These are phyloP conservation scores for Suillus sp. DNA, from an alignment of 768 basidiomycete species.

Conservation along the genomic window DNA sequence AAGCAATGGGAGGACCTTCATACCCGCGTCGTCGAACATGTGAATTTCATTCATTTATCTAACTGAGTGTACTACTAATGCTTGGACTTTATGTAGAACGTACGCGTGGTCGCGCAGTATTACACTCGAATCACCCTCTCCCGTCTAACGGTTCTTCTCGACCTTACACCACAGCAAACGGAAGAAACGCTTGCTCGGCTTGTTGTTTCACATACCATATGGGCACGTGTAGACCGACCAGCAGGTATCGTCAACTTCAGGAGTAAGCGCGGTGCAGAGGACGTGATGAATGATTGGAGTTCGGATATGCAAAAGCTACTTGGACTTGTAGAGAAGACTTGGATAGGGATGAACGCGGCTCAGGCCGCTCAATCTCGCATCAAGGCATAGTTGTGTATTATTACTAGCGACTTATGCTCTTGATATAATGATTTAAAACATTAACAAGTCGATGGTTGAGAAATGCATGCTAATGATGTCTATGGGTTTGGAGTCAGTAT, in stretches of 20 bases:
- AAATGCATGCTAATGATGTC: neutral
- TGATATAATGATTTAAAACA: slow-evolving; percentile 8
- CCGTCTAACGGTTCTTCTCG: slow-evolving; percentile 84
- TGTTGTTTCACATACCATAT: slow-evolving; percentile 89
- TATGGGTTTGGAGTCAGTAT: slow-evolving; percentile 6
- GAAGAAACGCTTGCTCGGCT: slow-evolving; percentile 88
- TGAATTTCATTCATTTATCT: slow-evolving; percentile 42
- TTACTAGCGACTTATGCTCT: slow-evolving; percentile 3
- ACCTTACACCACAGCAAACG: slow-evolving; percentile 78
- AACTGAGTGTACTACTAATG: neutral
- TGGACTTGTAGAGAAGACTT: slow-evolving; percentile 94
- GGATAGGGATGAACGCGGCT: slow-evolving; percentile 94
- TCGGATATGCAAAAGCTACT: slow-evolving; percentile 93
- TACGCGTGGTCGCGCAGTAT: slow-evolving; percentile 92
- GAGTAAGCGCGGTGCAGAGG: slow-evolving; percentile 79
- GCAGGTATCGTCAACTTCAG: slow-evolving; percentile 88
- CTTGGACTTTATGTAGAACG: slow-evolving; percentile 61
- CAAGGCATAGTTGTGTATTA: slow-evolving; percentile 38
- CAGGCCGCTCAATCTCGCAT: slow-evolving; percentile 77
- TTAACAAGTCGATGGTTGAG: neutral
- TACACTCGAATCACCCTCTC: slow-evolving; percentile 89
- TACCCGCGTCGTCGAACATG: slow-evolving; percentile 95
- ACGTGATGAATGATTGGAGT: slow-evolving; percentile 98
- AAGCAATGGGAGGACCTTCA: slow-evolving; percentile 96
- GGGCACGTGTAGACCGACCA: slow-evolving; percentile 93